Conservation (phyloP, 495 filamentous ascomycete genomes). For the Aspergillus avenaceus region DNA sequence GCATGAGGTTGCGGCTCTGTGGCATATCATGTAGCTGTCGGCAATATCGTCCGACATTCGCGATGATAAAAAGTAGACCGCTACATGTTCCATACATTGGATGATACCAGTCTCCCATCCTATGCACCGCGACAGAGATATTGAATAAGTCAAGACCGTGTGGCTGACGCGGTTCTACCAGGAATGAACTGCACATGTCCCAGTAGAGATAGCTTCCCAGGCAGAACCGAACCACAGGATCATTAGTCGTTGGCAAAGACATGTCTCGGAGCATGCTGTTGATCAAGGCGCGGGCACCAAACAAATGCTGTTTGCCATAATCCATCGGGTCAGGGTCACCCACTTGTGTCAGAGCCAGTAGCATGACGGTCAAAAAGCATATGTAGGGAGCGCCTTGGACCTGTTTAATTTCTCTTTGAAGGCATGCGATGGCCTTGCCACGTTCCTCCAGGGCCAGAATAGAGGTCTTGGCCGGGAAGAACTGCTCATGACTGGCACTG, state of each 20-base stretch:
- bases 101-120: constrained; percentile 11
- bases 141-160: constrained; percentile 4
- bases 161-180: constrained; percentile 8
- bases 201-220: constrained; percentile 16
- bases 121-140: constrained; percentile 8
- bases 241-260: constrained; percentile 3
- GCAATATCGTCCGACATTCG: constrained; percentile 13
- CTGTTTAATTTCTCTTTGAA: constrained; percentile 9
- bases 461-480: constrained; percentile 5
- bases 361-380: constrained; percentile 4
- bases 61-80: constrained; percentile 9
- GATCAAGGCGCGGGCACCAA: constrained; percentile 8
- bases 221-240: constrained; percentile 5
- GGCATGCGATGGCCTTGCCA: constrained; percentile 11
- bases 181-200: constrained; percentile 14
- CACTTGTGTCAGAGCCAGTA: constrained; percentile 5
- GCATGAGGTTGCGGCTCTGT: constrained; percentile 4
- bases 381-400: not conserved
- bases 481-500: constrained; percentile 14
- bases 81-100: constrained; percentile 12
- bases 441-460: constrained; percentile 13
- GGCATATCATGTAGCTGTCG: constrained; percentile 6
- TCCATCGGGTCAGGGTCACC: constrained; percentile 8
- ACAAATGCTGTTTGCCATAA: constrained; percentile 14
- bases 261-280: constrained; percentile 10